Evolutionary conservation across 2,329 filamentous ascomycete genomes (phyloP).

Genomic region (Dendrostoma leiphaemia): DNA sequence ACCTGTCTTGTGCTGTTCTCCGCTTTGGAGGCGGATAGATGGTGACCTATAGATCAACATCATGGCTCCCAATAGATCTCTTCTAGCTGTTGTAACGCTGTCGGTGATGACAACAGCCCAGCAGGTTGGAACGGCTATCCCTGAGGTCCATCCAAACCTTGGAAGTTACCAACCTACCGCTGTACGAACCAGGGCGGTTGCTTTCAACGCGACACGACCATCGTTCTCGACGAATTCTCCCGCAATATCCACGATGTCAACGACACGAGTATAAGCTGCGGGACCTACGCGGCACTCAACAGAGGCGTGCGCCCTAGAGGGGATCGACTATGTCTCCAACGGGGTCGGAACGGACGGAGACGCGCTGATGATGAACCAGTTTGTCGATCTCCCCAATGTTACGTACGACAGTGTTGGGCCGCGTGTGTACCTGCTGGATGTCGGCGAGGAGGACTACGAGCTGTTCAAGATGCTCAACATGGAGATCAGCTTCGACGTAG

Average conservation of each 20-base stretch:
- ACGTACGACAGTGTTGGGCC: slow-evolving; percentile 23
- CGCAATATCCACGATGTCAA: slow-evolving; percentile 9
- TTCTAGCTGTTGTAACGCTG: neutral
- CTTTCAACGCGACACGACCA: neutral
- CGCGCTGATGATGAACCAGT: slow-evolving; percentile 5
- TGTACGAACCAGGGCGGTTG: slow-evolving; percentile 3
- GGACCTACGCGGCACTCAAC: neutral
- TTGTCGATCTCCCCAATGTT: neutral
- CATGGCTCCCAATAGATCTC: neutral
- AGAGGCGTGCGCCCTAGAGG: slow-evolving; percentile 8
- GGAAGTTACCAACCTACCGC: slow-evolving; percentile 1
- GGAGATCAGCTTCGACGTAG: slow-evolving; percentile 65
- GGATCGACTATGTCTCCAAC: slow-evolving; percentile 6
- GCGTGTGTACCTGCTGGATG: slow-evolving; percentile 56
- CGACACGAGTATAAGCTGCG: slow-evolving; percentile 6
- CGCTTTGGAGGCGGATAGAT: neutral
- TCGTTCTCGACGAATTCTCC: slow-evolving; percentile 11
- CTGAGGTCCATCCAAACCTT: slow-evolving; percentile 4
- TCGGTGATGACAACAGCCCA: neutral
- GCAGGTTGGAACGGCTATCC: neutral
- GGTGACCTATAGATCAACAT: neutral
- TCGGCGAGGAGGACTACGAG: slow-evolving; percentile 52
- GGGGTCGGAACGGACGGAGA: slow-evolving; percentile 3
- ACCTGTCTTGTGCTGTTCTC: neutral
- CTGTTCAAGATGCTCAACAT: slow-evolving; percentile 56